Conservation (phyloP, 2,329 filamentous ascomycete species). For the Cercospora zeina region DNA sequence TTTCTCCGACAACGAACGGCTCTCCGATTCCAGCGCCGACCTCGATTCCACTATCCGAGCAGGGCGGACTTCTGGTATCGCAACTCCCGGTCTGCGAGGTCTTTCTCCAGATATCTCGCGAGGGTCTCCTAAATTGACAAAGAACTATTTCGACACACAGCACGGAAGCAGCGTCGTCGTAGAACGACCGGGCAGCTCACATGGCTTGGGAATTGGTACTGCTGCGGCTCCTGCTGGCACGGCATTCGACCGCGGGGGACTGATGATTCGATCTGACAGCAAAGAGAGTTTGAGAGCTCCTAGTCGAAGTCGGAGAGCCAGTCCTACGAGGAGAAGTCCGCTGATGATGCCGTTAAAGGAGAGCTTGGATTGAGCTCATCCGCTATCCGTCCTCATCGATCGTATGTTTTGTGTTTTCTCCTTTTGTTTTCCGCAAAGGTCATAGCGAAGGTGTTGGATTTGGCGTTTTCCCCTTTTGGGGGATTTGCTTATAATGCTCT, state of each 20-base stretch:
- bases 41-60: conserved; percentile 46
- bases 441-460: conserved; percentile 17
- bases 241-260: conserved; percentile 64
- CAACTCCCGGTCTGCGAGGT: conserved; percentile 55
- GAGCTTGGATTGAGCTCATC: conserved; percentile 38
- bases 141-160: conserved; percentile 51
- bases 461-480: not conserved
- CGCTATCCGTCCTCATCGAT: not conserved
- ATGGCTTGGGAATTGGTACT: conserved; percentile 31
- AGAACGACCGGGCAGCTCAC: conserved; percentile 30
- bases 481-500: not conserved
- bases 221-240: conserved; percentile 30
- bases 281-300: conserved; percentile 69
- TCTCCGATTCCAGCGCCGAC: conserved; percentile 26
- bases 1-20: conserved; percentile 56
- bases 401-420: not conserved
- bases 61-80: conserved; percentile 65
- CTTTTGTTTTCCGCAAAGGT: not conserved
- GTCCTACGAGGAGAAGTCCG: conserved; percentile 51
- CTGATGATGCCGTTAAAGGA: conserved; percentile 42
- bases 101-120: conserved; percentile 38
- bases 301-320: conserved; percentile 51
- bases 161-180: not conserved
- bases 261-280: conserved; percentile 82
- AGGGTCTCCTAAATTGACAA: conserved; percentile 31